phyloP scores from a whole-genome alignment of 257 asterid genomes.

The Nicotiana knightiana region DNA sequence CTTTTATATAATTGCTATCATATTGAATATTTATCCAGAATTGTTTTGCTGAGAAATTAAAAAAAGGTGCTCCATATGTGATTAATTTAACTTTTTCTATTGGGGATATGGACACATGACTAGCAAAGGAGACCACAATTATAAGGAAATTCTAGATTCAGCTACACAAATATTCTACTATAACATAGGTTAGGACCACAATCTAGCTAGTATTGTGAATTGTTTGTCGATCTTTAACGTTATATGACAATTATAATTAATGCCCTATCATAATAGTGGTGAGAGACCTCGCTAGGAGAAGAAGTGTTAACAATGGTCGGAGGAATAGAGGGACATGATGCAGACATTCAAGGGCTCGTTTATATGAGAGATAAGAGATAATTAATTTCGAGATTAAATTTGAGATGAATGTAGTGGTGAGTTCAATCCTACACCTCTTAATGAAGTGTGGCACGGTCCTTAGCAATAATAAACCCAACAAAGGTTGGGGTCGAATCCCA shows the following conservation, averaged over 20 bases:
- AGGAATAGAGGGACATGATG: no score
- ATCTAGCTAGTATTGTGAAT: background rate
- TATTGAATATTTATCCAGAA: background rate
- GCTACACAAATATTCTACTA: background rate
- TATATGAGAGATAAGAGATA: no score
- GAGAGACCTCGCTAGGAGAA: background rate
- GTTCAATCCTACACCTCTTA: no score
- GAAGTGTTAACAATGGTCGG: no score
- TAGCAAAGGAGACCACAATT: background rate
- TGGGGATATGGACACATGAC: background rate
- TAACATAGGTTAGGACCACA: background rate
- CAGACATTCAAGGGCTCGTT: no score
- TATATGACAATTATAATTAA: background rate
- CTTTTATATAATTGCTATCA: background rate
- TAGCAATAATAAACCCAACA: no score
- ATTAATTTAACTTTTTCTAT: background rate
- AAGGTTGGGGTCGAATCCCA: no score
- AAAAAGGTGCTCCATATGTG: background rate
- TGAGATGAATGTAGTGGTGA: no score
- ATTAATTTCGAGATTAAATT: no score
- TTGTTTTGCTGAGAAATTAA: background rate
- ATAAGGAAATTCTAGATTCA: background rate
- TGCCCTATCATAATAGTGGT: background rate
- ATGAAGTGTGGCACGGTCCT: no score
- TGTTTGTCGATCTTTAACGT: background rate